A percentile compares a stretch with the other conserved stretches of the same genome.
Conservation (phyloP, 2,329 filamentous ascomycete species). For the Cladosporium oxysporum region DNA sequence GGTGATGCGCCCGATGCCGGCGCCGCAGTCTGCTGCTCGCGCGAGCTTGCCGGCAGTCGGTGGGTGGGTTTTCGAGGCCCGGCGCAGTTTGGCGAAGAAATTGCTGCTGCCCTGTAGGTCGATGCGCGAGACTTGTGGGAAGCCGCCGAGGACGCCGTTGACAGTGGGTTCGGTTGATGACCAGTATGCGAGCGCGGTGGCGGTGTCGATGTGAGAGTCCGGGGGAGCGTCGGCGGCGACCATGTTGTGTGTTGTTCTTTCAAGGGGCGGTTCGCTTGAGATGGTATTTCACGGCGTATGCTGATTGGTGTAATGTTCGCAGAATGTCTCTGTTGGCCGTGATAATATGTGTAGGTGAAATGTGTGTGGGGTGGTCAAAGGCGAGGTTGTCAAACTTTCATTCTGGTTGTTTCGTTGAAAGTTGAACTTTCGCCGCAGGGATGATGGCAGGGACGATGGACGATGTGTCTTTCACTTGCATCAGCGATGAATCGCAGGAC, state of each 20-base stretch:
- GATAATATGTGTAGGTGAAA: not conserved
- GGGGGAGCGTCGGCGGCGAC: constrained; percentile 26
- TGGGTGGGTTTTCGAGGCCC: constrained; percentile 35
- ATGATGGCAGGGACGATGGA: not conserved
- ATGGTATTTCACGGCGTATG: not conserved
- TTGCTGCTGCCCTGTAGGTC: constrained; percentile 71
- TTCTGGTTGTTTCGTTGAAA: not conserved
- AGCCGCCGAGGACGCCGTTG: constrained; percentile 80
- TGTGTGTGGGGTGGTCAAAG: not conserved
- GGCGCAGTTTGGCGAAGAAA: constrained; percentile 68
- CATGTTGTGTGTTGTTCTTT: constrained; percentile 65
- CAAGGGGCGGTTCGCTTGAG: not conserved
- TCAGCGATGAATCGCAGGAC: no score
- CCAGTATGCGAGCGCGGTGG: constrained; percentile 54
- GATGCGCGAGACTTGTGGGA: constrained; percentile 65
- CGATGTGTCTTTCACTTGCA: not conserved
- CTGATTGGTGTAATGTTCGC: not conserved
- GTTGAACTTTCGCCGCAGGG: not conserved
- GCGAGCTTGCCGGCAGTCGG: constrained; percentile 33
- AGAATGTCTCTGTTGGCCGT: not conserved
- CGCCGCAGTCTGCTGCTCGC: constrained; percentile 61
- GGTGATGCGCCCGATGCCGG: constrained; percentile 80
- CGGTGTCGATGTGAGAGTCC: constrained; percentile 49
- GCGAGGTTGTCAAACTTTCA: not conserved
- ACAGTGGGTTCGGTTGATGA: constrained; percentile 54